Percentiles rank a stretch among this genome's conserved stretches.
Conservation (phyloP, 2,329 filamentous ascomycete genomes). For the Colletotrichum cuscutae region DNA sequence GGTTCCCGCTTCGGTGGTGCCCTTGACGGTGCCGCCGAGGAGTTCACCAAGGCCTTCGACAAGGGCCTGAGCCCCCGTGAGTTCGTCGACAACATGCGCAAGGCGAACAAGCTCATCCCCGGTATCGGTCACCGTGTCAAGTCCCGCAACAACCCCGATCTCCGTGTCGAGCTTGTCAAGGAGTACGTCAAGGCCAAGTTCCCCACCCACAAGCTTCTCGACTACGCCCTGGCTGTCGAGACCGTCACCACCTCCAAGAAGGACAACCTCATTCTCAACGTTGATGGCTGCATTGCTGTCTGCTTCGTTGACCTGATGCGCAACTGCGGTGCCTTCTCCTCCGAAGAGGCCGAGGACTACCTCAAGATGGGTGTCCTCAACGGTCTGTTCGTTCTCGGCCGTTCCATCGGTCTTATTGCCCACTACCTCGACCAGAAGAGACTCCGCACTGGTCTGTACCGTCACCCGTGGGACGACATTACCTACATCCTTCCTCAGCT, state of each 20-base stretch:
- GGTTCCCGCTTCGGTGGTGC: conserved; percentile 98
- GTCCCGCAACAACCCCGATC: conserved; percentile 99
- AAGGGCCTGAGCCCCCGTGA: conserved; percentile 98
- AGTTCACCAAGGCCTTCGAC: conserved; percentile 98
- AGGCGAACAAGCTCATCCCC: conserved; percentile 99
- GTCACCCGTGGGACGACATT: conserved; percentile 99
- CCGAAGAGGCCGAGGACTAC: conserved; percentile 98
- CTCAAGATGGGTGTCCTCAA: conserved; percentile 99
- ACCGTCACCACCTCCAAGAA: conserved; percentile 99
- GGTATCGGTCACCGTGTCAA: conserved; percentile 99
- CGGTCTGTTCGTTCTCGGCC: conserved; percentile 97
- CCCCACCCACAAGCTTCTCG: conserved; percentile 96
- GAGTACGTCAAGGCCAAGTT: conserved; percentile 98
- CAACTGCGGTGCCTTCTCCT: conserved; percentile 96
- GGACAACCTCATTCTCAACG: conserved; percentile 99
- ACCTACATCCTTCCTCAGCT: conserved; percentile 92
- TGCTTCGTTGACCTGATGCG: conserved; percentile 98
- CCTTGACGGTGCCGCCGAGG: conserved; percentile 95
- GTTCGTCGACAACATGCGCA: conserved; percentile 98
- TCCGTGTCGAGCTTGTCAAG: conserved; percentile 99
- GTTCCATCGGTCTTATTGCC: conserved; percentile 98
- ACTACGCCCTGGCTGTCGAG: conserved; percentile 98
- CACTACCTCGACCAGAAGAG: conserved; percentile 99
- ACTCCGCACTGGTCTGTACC: conserved; percentile 97
- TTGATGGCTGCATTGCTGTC: conserved; percentile 97